These are phyloP conservation scores for Barnettozyma botsteinii DNA, from an alignment of 805 yeast genomes.

Conservation along the genomic window DNA sequence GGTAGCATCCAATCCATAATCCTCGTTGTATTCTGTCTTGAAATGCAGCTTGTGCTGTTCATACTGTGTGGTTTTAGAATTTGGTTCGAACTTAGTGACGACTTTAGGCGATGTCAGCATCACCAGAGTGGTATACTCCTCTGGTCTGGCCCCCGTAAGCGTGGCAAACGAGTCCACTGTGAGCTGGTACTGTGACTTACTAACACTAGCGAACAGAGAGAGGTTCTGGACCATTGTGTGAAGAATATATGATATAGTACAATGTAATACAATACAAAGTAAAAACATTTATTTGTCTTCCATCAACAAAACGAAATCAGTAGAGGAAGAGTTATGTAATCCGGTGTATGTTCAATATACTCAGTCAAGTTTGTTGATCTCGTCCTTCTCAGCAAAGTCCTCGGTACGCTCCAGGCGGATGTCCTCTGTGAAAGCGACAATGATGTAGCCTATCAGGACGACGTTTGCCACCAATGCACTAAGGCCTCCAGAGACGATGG, in stretches of 20 bases:
- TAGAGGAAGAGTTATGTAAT: constrained; percentile 4
- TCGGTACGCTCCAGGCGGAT: constrained; percentile 25
- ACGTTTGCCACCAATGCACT: constrained; percentile 73
- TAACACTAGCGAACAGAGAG: constrained; percentile 18
- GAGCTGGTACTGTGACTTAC: constrained; percentile 14
- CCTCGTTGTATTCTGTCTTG: constrained; percentile 13
- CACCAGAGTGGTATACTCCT: constrained; percentile 11
- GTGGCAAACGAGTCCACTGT: constrained; percentile 19
- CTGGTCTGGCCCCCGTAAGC: constrained; percentile 18
- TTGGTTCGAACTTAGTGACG: constrained; percentile 25
- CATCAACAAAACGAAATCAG: too few relatives aligned
- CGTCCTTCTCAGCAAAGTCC: constrained; percentile 29
- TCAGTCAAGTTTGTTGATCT: constrained; percentile 28
- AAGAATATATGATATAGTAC: too few relatives aligned
- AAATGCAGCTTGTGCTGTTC: constrained; percentile 23
- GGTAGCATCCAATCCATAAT: constrained; percentile 2
- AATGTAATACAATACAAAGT: too few relatives aligned
- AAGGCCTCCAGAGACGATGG: constrained; percentile 70
- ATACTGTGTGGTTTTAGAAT: constrained; percentile 22
- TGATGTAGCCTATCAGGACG: constrained; percentile 66
- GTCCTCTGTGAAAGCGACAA: constrained; percentile 71
- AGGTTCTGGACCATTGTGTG: constrained; percentile 28
- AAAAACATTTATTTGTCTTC: too few relatives aligned
- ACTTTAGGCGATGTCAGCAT: constrained; percentile 20
- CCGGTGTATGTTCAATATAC: not conserved